Percentiles rank a stretch among this genome's conserved stretches.
Conservation (phyloP, 306 rosid genomes). For the Rubus idaeus region DNA sequence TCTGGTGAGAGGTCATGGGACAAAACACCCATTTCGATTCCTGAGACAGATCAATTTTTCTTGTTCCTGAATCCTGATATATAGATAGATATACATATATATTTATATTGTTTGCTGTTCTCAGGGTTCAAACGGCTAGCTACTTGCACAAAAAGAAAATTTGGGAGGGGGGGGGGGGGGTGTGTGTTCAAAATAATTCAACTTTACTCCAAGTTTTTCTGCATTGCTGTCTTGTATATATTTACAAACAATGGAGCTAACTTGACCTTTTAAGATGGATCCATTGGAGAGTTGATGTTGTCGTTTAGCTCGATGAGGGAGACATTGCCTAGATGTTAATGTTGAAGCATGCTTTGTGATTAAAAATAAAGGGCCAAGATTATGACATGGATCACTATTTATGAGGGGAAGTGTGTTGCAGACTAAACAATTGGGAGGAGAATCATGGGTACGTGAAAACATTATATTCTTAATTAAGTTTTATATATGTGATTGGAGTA, state of each 20-base stretch:
- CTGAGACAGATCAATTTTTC: conserved; percentile 10
- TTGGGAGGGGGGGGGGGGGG: too few species aligned
- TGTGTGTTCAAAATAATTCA: conserved; percentile 16
- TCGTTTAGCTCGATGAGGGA: conserved; percentile 38
- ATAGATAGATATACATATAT: neutral
- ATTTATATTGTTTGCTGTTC: neutral
- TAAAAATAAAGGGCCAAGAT: conserved; percentile 4
- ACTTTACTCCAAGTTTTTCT: conserved; percentile 17
- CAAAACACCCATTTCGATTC: conserved; percentile 24
- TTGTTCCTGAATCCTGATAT: neutral
- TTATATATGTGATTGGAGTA: conserved; percentile 42
- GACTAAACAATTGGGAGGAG: conserved; percentile 14
- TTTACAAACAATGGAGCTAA: neutral
- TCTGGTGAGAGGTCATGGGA: conserved; percentile 17
- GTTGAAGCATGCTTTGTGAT: conserved; percentile 39
- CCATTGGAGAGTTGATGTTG: conserved; percentile 48
- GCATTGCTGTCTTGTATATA: conserved; percentile 15
- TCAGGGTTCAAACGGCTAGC: conserved; percentile 23
- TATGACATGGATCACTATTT: conserved; percentile 38
- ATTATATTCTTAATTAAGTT: conserved; percentile 33
- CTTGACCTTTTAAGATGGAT: conserved; percentile 29
- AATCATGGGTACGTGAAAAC: conserved; percentile 36
- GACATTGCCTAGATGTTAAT: conserved; percentile 49
- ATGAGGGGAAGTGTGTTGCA: conserved; percentile 18
- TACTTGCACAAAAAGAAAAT: conserved; percentile 9